Evolutionary conservation across 768 basidiomycete species (phyloP), one percentile per base, ranked within the genome.

Genomic region (Ramaria sp.): DNA sequence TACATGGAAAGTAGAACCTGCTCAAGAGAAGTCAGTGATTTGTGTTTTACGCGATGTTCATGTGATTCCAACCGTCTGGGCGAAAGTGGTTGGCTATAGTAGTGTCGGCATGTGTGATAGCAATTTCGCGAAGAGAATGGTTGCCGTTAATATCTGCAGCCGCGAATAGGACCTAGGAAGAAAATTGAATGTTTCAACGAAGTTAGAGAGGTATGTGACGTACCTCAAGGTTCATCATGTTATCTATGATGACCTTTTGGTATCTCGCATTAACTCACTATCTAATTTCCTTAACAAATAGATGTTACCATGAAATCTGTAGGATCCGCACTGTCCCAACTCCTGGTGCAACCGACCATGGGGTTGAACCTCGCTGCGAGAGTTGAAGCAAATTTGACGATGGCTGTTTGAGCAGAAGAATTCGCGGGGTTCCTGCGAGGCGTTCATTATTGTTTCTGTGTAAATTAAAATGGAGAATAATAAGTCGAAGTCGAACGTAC

Each of bases 201-300:
- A 50, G 30, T 19, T 2, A 19, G 19, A 42, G 19, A 42, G 20
- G 31, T 37, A 5, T 22, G 47, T 27, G 58, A 13, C 60, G 37
- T 24, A 73, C 70, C 59, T 86, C 83, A 19, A 88, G 75, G 62
- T 83, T 87, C 82, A 88, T 85, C 84, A 87, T 84, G 65, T 84
- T 86, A 70, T 87, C 84, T 47, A 86, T 85, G 65, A 87, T 85
- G 51, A 86, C 84, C 79, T 78, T 59, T 7, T 17, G 7, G 17
- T 19, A 43, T 43, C 24, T 9, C 38, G 13, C 13, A 37, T 30
- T 51, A 22, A 6, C 22, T 27, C 13, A 57, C 31, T 20, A 19
- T 43, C 50, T 5, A 52, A 37, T 34, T 34, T 24, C 34, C 6
- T 24, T 34, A 33, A 52, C 34, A 19, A 17, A 13, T 1, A 24